Evolutionary conservation across 495 filamentous ascomycete species (phyloP).

Genomic region (Hamigera avellanea): DNA sequence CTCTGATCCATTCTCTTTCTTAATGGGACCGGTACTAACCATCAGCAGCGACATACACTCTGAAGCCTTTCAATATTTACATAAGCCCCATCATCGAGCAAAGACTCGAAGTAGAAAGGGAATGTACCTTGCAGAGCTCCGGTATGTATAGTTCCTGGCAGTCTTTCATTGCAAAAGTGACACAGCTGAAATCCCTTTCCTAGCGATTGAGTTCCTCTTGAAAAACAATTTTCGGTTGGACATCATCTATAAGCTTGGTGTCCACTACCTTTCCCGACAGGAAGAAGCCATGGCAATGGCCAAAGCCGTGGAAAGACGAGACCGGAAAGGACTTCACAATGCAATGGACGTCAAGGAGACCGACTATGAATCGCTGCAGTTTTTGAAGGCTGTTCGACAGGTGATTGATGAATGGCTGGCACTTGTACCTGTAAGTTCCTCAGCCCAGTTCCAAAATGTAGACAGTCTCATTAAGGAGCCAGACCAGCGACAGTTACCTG

Average conservation of each 20-base stretch:
- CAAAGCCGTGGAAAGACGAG: constrained; percentile 13
- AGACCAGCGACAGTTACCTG: constrained; percentile 15
- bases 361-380: constrained; percentile 44
- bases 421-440: constrained; percentile 11
- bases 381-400: constrained; percentile 36
- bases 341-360: constrained; percentile 41
- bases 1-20: neutral
- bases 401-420: constrained; percentile 40
- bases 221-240: constrained; percentile 52
- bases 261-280: constrained; percentile 56
- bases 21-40: constrained; percentile 5
- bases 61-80: constrained; percentile 59
- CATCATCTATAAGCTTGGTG: constrained; percentile 42
- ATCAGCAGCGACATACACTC: constrained; percentile 38
- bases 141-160: constrained; percentile 22
- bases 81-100: constrained; percentile 44
- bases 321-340: constrained; percentile 13
- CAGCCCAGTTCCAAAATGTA: neutral
- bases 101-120: constrained; percentile 41
- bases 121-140: constrained; percentile 40
- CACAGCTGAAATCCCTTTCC: too few relatives aligned
- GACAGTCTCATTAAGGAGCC: neutral
- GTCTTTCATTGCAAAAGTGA: too few relatives aligned
- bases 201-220: constrained; percentile 52
- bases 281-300: constrained; percentile 41